These are phyloP conservation scores for Fraxinus floribunda DNA, from an alignment of 305 asterid genomes.

Conservation along the genomic window DNA sequence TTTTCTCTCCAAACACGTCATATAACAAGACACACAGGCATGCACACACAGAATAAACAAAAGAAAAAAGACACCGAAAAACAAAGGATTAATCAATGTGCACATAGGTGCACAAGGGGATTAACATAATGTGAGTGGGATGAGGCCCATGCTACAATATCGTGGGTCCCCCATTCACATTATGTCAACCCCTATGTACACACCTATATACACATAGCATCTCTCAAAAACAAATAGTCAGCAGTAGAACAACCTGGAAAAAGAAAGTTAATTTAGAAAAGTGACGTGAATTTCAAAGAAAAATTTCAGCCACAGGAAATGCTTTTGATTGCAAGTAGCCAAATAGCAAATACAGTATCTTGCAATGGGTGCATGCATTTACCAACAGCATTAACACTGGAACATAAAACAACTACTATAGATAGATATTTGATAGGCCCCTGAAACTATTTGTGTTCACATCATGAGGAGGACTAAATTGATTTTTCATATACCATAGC, in stretches of 20 bases:
- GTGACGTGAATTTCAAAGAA: neutral
- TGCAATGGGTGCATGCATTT: conserved; percentile 3
- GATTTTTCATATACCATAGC: neutral
- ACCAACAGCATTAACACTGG: neutral
- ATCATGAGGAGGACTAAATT: neutral
- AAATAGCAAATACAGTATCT: neutral
- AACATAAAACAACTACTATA: conserved; percentile 5
- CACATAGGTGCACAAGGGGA: no score
- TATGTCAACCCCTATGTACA: no score
- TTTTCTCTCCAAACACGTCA: neutral
- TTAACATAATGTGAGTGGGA: no score
- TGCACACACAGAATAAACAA: neutral
- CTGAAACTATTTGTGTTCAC: neutral
- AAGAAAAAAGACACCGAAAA: neutral
- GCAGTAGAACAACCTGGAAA: neutral
- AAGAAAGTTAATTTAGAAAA: neutral
- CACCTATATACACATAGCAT: no score
- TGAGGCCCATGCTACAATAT: no score
- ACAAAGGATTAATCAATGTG: no score
- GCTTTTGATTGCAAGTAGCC: neutral
- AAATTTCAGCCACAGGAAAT: neutral
- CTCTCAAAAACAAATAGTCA: neutral
- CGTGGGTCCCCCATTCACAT: no score
- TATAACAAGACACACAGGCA: neutral
- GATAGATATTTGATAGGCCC: conserved; percentile 7